phyloP scores from a whole-genome alignment of 495 filamentous ascomycete species.

The Xylaria grammica region DNA sequence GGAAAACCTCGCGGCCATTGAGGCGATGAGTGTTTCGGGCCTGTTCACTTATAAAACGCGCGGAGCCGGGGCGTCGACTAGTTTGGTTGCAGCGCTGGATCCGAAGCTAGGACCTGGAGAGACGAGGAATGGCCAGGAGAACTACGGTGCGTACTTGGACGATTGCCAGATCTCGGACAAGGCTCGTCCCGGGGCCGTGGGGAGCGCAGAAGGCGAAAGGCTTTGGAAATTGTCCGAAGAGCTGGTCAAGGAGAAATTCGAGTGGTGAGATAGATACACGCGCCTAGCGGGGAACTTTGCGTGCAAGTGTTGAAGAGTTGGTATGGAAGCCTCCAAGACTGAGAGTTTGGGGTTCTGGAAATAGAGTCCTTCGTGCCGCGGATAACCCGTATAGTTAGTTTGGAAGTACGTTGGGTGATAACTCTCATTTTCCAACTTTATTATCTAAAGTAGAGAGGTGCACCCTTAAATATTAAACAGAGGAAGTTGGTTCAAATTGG shows the following conservation, averaged over 20 bases:
- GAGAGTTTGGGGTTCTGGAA: too few relatives aligned
- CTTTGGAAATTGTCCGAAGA: slow-evolving; percentile 57
- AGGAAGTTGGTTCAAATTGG: too few relatives aligned
- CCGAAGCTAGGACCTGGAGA: slow-evolving; percentile 41
- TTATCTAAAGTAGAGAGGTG: too few relatives aligned
- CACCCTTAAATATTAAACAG: too few relatives aligned
- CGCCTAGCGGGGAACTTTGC: too few relatives aligned
- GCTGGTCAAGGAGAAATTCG: slow-evolving; percentile 54
- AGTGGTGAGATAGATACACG: slow-evolving; percentile 33
- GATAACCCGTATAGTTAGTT: too few relatives aligned
- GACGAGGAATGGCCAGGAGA: slow-evolving; percentile 36
- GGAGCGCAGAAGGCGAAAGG: slow-evolving; percentile 50
- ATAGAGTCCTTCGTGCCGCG: too few relatives aligned
- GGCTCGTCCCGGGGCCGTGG: slow-evolving; percentile 31
- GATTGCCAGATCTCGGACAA: slow-evolving; percentile 48
- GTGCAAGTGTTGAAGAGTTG: too few relatives aligned
- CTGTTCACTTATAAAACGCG: slow-evolving; percentile 31
- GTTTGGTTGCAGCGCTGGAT: slow-evolving; percentile 52
- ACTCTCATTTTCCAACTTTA: too few relatives aligned
- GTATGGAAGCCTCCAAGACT: too few relatives aligned
- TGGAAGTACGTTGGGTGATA: too few relatives aligned
- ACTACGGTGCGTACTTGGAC: slow-evolving; percentile 46
- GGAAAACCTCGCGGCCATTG: slow-evolving; percentile 23
- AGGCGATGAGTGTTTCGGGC: neutral
- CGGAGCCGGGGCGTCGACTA: slow-evolving; percentile 49